Evolutionary conservation across 2,329 filamentous ascomycete species (phyloP).

Genomic region (Fusarium haematococcum): DNA sequence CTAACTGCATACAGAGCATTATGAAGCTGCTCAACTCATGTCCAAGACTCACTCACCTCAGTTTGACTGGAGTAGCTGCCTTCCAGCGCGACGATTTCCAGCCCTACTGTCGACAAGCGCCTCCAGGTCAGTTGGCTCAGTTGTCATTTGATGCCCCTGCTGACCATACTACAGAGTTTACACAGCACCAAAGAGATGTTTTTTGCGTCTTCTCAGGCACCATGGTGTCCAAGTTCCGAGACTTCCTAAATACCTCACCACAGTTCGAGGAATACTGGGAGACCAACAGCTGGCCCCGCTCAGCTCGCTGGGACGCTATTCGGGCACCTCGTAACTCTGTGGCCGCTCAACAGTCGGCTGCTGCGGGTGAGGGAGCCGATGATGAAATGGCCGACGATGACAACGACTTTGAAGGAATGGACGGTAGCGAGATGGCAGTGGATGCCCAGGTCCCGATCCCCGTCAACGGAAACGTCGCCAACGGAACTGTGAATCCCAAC

Average conservation of each 20-base stretch:
- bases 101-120: conserved; percentile 86
- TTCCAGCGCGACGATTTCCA: conserved; percentile 90
- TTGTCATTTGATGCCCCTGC: conserved; percentile 4
- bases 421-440: conserved; percentile 54
- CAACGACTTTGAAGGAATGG: conserved; percentile 57
- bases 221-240: conserved; percentile 81
- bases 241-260: conserved; percentile 75
- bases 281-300: conserved; percentile 28
- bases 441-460: conserved; percentile 48
- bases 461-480: conserved; percentile 21
- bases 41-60: conserved; percentile 91
- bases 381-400: conserved; percentile 60
- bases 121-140: conserved; percentile 67
- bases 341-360: conserved; percentile 7
- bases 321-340: conserved; percentile 20
- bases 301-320: conserved; percentile 6
- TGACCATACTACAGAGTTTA: conserved; percentile 76
- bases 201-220: conserved; percentile 97
- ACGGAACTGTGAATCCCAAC: conserved; percentile 14
- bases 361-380: conserved; percentile 51
- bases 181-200: conserved; percentile 91
- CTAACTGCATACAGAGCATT: conserved; percentile 75
- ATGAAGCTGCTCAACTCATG: conserved; percentile 90
- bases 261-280: conserved; percentile 61
- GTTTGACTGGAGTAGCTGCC: conserved; percentile 91